phyloP scores from a whole-genome alignment of 352 stramenopile species.

The Globisporangium viniferum region DNA sequence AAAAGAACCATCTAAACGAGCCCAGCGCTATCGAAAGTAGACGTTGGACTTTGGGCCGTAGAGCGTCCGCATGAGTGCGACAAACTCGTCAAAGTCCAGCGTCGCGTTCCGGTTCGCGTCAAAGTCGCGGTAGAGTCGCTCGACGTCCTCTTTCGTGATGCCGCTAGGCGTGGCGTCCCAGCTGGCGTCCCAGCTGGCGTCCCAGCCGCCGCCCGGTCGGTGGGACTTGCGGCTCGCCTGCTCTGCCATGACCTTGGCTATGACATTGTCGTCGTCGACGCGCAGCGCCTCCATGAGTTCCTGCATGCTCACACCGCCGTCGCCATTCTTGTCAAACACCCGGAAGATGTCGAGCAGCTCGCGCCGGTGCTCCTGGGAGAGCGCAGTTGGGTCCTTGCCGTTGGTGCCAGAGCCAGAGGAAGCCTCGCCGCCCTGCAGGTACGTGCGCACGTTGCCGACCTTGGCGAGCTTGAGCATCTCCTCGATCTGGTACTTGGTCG shows the following conservation, averaged over 20 bases:
- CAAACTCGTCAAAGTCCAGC: conserved; percentile 72
- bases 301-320: conserved; percentile 63
- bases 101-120: conserved; percentile 45
- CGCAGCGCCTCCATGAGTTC: conserved; percentile 70
- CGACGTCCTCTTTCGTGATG: conserved; percentile 57
- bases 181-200: no score
- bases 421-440: conserved; percentile 27
- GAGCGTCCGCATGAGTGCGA: conserved; percentile 49
- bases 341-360: conserved; percentile 65
- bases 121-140: conserved; percentile 53
- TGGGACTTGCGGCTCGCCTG: conserved; percentile 25
- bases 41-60: conserved; percentile 26
- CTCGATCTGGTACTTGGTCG: conserved; percentile 49
- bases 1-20: no score
- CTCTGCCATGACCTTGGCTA: conserved; percentile 34
- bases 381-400: background rate
- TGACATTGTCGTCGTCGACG: conserved; percentile 63
- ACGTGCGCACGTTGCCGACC: conserved; percentile 49
- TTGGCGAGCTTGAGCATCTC: conserved; percentile 74
- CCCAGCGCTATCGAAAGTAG: conserved; percentile 16
- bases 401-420: conserved; percentile 7
- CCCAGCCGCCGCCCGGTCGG: background rate
- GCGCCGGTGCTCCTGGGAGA: conserved; percentile 32
- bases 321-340: conserved; percentile 67
- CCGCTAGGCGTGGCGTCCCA: conserved; percentile 23